phyloP scores from a whole-genome alignment of 2,329 filamentous ascomycete species.

The Nemania sp. region DNA sequence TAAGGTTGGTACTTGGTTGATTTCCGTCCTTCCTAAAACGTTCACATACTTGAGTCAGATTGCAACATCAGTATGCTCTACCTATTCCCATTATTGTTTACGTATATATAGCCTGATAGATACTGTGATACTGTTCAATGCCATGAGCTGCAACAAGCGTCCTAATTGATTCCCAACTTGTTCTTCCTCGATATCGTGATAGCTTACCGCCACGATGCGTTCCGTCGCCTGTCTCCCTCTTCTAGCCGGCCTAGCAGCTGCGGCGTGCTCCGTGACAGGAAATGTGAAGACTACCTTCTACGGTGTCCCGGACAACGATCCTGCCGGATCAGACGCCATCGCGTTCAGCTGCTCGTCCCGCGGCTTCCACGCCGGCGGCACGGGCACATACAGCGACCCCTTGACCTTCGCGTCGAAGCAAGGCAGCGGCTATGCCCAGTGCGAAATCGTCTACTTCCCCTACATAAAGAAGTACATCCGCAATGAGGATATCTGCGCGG shows the following conservation, averaged over 20 bases:
- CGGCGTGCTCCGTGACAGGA: slow-evolving; percentile 33
- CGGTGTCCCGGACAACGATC: slow-evolving; percentile 47
- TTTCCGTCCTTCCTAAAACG: slow-evolving; percentile 23
- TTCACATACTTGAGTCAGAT: slow-evolving; percentile 8
- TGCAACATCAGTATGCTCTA: slow-evolving; percentile 18
- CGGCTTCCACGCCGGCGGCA: slow-evolving; percentile 45
- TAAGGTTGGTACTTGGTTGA: neutral
- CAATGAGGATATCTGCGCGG: slow-evolving; percentile 35
- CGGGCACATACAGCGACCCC: slow-evolving; percentile 48
- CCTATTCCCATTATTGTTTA: neutral
- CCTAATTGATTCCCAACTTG: neutral
- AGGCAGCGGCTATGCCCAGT: slow-evolving; percentile 45
- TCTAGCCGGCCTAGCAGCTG: slow-evolving; percentile 18
- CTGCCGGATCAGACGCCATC: slow-evolving; percentile 41
- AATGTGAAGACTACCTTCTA: slow-evolving; percentile 46
- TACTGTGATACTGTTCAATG: neutral
- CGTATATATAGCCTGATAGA: neutral
- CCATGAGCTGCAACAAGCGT: neutral
- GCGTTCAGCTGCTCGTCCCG: slow-evolving; percentile 45
- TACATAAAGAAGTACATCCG: slow-evolving; percentile 50
- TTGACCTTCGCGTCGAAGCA: slow-evolving; percentile 49
- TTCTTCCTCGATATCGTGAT: neutral
- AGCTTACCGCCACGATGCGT: slow-evolving; percentile 11
- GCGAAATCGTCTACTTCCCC: slow-evolving; percentile 51
- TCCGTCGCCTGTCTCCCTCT: slow-evolving; percentile 12